Evolutionary conservation across 2,329 filamentous ascomycete species (phyloP).

Genomic region (Cordyceps fumosorosea): DNA sequence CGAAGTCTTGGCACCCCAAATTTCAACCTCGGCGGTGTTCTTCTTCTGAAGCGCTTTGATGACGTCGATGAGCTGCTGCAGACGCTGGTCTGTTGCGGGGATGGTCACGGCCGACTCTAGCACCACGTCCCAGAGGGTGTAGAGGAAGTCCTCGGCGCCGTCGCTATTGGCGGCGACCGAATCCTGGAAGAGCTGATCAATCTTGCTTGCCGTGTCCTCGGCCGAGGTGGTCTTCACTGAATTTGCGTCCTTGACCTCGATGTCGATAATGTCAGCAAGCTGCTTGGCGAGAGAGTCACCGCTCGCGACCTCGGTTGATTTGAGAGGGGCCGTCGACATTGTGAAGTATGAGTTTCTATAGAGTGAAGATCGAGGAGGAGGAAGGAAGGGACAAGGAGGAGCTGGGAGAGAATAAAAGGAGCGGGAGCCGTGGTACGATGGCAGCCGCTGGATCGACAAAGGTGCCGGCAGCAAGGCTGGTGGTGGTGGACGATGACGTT

Average conservation of each 20-base stretch:
- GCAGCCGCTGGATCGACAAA: background rate
- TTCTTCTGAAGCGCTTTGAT: slow-evolving; percentile 20
- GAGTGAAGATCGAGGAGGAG: background rate
- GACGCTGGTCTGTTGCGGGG: slow-evolving; percentile 21
- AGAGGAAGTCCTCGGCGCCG: slow-evolving; percentile 20
- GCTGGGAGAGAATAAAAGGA: background rate
- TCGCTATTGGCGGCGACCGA: slow-evolving; percentile 15
- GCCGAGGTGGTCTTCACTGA: slow-evolving; percentile 11
- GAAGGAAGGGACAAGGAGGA: background rate
- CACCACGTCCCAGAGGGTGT: slow-evolving; percentile 24
- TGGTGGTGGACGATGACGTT: slow-evolving; percentile 1
- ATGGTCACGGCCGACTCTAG: slow-evolving; percentile 21
- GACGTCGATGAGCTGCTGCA: slow-evolving; percentile 19
- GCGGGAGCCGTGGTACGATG: background rate
- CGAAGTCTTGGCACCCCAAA: slow-evolving; percentile 22
- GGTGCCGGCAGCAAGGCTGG: background rate
- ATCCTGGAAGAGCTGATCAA: slow-evolving; percentile 21
- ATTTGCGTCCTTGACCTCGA: slow-evolving; percentile 18
- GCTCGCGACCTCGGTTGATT: slow-evolving; percentile 6
- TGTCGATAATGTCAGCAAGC: slow-evolving; percentile 20
- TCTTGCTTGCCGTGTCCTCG: slow-evolving; percentile 18
- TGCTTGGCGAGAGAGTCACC: slow-evolving; percentile 10
- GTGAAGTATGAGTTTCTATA: background rate
- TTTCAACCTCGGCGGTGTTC: slow-evolving; percentile 19
- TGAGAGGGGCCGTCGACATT: slow-evolving; percentile 7